phyloP scores from a whole-genome alignment of 2,329 filamentous ascomycete species.

The Trichoderma endophyticum region DNA sequence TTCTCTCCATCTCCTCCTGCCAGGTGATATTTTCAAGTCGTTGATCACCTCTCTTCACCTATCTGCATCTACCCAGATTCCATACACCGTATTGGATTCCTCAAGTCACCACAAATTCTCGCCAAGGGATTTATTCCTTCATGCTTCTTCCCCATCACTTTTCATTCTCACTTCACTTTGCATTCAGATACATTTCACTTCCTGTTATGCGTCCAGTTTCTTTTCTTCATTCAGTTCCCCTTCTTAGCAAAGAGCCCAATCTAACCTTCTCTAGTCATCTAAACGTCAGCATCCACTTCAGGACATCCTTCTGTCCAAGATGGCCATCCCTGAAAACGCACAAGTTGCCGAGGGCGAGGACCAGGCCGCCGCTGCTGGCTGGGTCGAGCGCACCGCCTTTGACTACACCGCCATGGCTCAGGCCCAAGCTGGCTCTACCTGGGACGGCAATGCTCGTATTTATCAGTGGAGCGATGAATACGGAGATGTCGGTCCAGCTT shows the following conservation, averaged over 20 bases:
- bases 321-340: slow-evolving; percentile 19
- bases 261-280: not conserved
- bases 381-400: slow-evolving; percentile 45
- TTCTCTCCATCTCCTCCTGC: not conserved
- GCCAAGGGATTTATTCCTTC: not conserved
- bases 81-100: not conserved
- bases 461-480: slow-evolving; percentile 86
- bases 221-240: too few species aligned
- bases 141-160: not conserved
- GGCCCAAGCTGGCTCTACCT: slow-evolving; percentile 30
- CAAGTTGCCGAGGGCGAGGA: not conserved
- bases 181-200: not conserved
- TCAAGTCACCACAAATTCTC: not conserved
- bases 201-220: not conserved
- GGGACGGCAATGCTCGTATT: slow-evolving; percentile 56
- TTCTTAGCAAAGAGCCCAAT: not conserved
- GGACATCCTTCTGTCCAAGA: not conserved
- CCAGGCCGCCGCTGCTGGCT: slow-evolving; percentile 32
- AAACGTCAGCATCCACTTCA: not conserved
- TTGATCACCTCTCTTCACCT: not conserved
- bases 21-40: not conserved
- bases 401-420: slow-evolving; percentile 43
- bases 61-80: not conserved
- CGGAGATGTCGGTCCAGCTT: slow-evolving; percentile 76
- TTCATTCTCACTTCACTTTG: not conserved